These are phyloP conservation scores for Xanthoceras sorbifolium DNA, from an alignment of 345 rosid species.

Conservation along the genomic window DNA sequence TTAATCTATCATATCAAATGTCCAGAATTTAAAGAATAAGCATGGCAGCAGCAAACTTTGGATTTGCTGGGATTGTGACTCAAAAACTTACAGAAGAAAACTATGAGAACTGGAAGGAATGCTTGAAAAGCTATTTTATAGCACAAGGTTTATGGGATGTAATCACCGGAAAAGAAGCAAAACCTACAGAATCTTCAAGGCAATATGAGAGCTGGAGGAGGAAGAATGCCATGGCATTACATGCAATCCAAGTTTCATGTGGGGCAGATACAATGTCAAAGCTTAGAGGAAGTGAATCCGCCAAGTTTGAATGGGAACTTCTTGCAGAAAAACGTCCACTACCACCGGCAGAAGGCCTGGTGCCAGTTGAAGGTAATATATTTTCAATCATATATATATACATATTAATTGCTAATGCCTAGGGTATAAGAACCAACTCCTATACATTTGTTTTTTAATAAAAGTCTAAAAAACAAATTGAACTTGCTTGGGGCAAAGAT, in stretches of 20 bases:
- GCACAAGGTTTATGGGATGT: slow-evolving; percentile 4
- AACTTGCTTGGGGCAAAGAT: neutral
- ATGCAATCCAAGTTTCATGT: slow-evolving; percentile 10
- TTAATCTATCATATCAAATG: neutral
- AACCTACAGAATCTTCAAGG: neutral
- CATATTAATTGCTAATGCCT: no score
- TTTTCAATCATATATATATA: neutral
- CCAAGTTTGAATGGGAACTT: neutral
- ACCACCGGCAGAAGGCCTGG: neutral
- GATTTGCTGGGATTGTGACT: neutral
- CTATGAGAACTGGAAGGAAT: slow-evolving; percentile 3
- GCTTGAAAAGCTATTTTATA: neutral
- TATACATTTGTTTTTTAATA: neutral
- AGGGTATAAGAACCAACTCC: no score
- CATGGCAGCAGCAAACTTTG: neutral
- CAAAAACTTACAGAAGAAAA: slow-evolving; percentile 5
- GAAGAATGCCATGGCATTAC: slow-evolving; percentile 10
- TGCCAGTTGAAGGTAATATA: neutral
- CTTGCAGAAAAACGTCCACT: neutral
- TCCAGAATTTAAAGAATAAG: neutral
- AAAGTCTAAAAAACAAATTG: neutral
- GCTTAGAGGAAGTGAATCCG: neutral
- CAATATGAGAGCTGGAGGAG: neutral
- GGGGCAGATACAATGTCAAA: neutral
- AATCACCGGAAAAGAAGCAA: neutral